Conservation (phyloP, 305 asterid genomes). For the Lippia alba region DNA sequence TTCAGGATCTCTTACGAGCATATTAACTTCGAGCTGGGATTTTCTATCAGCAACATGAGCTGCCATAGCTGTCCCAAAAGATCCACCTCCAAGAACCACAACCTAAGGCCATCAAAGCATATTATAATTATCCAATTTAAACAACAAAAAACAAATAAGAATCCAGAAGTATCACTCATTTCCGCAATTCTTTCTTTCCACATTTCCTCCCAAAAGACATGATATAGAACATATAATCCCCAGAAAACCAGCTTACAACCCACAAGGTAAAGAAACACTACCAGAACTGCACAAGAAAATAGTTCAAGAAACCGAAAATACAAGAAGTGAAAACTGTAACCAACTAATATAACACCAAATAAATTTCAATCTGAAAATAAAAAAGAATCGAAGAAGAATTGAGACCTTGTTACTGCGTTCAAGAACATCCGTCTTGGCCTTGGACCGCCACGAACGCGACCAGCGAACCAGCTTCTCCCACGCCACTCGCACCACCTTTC, state of each 20-base stretch:
- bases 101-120: constrained; percentile 52
- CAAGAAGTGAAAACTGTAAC: no score
- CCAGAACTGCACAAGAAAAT: background rate
- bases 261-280: background rate
- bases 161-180: background rate
- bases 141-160: background rate
- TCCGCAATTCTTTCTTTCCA: no score
- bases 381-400: background rate
- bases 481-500: constrained; percentile 76
- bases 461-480: constrained; percentile 94
- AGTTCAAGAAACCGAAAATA: background rate
- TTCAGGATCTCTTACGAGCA: constrained; percentile 81
- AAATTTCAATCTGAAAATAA: background rate
- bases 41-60: constrained; percentile 85
- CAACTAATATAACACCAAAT: background rate
- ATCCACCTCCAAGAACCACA: constrained; percentile 96
- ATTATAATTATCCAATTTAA: background rate
- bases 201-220: no score
- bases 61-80: constrained; percentile 95
- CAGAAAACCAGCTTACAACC: background rate
- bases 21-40: constrained; percentile 65
- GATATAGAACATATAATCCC: no score
- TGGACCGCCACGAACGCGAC: constrained; percentile 84
- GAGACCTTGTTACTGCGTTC: constrained; percentile 82
- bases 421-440: constrained; percentile 81